Base-by-base conservation (phyloP, 2,329 filamentous ascomycete species). In the Fusarium burgessii region DNA sequence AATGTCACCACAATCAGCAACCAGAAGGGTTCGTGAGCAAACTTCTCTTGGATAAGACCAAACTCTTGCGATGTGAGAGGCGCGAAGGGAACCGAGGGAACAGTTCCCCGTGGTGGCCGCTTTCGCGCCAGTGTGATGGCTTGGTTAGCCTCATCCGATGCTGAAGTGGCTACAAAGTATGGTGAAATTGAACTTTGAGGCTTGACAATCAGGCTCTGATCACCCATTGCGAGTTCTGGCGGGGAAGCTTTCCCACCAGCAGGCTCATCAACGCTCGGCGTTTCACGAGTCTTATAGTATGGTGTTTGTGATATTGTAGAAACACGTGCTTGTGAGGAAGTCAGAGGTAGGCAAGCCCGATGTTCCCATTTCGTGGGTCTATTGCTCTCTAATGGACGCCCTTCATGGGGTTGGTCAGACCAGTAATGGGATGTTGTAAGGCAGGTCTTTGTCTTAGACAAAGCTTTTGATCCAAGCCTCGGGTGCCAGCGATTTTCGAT, bases 1-100 rank as follows among this genome's bases (percentile, higher is more conserved):
- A 97, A 95, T 1, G 93, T 94, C 8, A 94, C 91, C 15, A 92
- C 94, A 33, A 97, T 85, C 3, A 97, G 87, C 3, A 98, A 87
- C 70, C 90, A 91, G 79, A 97, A 97, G 0, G 94, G 92, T 61
- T 94, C 87, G 52, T 88, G 80, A 4, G 90, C 89, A 18, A 97
- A 87, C 70, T 91, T 87, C 78, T 97, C 95, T 78, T 98, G 95
- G 40, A 97, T 89, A 4, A 98, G 86, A 1, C 94, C 94, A 77
- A 97, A 97, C 9, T 77, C 79, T 0, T 84, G 77, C 0, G 88
- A 84, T 11, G 86, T 85, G 36, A 94, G 87, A 0, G 90, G 87
- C 1, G 93, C 92, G 70, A 95, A 93, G 5, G 88, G 87, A 15
- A 91, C 83, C 27, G 83, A 82, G 0, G 89, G 88, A 12, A 90